Conservation (phyloP, 2,329 filamentous ascomycete species). For the Proliferodiscus dingleyae region DNA sequence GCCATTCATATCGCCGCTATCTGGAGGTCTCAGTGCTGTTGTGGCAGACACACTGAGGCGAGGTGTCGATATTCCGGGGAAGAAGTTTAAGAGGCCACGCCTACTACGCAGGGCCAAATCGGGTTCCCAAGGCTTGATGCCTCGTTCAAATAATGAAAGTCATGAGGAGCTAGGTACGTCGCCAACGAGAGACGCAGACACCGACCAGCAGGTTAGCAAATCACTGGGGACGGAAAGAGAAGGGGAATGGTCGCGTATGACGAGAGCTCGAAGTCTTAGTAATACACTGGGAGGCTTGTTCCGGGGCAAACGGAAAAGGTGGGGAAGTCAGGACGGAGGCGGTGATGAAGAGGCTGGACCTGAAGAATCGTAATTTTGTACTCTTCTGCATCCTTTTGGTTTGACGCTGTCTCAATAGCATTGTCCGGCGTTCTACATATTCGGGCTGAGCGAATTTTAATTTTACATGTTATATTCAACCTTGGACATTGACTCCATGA, state of each 20-base stretch:
- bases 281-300: slow-evolving; percentile 28
- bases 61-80: slow-evolving; percentile 40
- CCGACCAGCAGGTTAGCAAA: slow-evolving; percentile 15
- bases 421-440: slow-evolving; percentile 1
- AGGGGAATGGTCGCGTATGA: slow-evolving; percentile 15
- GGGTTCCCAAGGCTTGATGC: slow-evolving; percentile 22
- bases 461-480: no score
- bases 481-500: no score
- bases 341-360: slow-evolving; percentile 27
- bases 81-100: slow-evolving; percentile 28
- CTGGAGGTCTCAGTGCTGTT: slow-evolving; percentile 55
- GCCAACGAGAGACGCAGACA: slow-evolving; percentile 10
- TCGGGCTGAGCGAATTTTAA: neutral
- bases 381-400: slow-evolving; percentile 6
- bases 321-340: slow-evolving; percentile 9
- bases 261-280: slow-evolving; percentile 28
- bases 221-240: slow-evolving; percentile 16
- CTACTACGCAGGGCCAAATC: slow-evolving; percentile 26
- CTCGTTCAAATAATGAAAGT: slow-evolving; percentile 11
- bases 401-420: no score
- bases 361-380: slow-evolving; percentile 22
- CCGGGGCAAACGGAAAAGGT: slow-evolving; percentile 17
- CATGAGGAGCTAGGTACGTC: slow-evolving; percentile 18
- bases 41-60: slow-evolving; percentile 61
- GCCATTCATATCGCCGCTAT: slow-evolving; percentile 55